Base-by-base conservation (phyloP, 768 basidiomycete genomes). In the Leccinum fibrillosum region DNA sequence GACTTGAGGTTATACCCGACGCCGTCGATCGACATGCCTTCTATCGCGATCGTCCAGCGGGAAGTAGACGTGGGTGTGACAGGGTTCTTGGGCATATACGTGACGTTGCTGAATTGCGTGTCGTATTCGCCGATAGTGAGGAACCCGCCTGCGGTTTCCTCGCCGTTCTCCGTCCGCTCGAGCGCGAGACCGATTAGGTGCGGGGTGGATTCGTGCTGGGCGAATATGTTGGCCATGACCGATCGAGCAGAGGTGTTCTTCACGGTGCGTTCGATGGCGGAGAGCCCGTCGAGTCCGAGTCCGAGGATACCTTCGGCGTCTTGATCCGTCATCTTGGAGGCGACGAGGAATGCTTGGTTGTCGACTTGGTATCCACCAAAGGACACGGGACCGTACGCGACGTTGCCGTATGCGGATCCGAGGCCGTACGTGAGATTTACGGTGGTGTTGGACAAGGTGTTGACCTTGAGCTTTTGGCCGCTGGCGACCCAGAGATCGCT, bases 81-180 rank as follows among this genome's bases (percentile, higher is more conserved):
- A 4, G 70, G 55, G 25, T 76, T 57, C 58, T 71, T 69, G 8
- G 77, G 70, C 12, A 69, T 63, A 12, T 65, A 49, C 10, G 64
- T 63, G 15, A 80, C 65, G 1, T 67, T 64, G 5, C 65, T 53
- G 55, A 69, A 80, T 2, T 64, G 63, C 0, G 72, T 63, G 10
- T 75, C 75, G 64, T 77, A 78, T 56, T 76, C 78, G 47, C 79
- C 76, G 45, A 81, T 76, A 2, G 72, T 65, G 63, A 82, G 70
- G 2, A 72, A 70, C 0, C 80, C 80, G 45, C 76, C 78, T 10
- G 69, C 68, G 1, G 73, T 77, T n/a, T 74, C 63, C 34, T 77
- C 75, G 15, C 76, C 64, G 50, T 80, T 74, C 1, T 70, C 67
- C 2, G 79, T 70, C 4, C 79, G 75, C 6, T 77, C 70, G 15